Evolutionary conservation across 2,329 filamentous ascomycete species (phyloP).

Genomic region (Aspergillus sp.): DNA sequence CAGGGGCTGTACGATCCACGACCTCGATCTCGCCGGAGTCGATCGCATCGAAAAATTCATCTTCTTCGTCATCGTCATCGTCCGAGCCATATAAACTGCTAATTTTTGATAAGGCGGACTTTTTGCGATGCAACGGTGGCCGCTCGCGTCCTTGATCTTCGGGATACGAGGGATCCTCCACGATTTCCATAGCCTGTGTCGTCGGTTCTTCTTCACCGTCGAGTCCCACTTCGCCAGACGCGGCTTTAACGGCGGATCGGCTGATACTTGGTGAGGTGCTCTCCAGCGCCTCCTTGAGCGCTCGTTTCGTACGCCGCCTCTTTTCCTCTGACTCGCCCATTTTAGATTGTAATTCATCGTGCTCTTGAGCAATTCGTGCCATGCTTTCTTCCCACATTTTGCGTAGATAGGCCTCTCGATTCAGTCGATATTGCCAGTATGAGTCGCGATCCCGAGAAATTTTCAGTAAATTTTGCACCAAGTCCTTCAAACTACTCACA

Average conservation of each 20-base stretch:
- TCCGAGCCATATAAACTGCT: conserved; percentile 72
- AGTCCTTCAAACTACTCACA: conserved; percentile 78
- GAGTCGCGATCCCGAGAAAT: conserved; percentile 93
- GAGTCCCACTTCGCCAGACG: conserved; percentile 30
- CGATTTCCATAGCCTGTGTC: conserved; percentile 15
- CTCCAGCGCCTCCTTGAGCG: conserved; percentile 81
- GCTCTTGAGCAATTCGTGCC: conserved; percentile 92
- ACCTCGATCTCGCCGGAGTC: conserved; percentile 84
- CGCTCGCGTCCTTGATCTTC: conserved; percentile 9
- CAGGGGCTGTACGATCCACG: conserved; percentile 59
- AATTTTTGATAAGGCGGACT: conserved; percentile 67
- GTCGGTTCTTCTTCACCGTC: conserved; percentile 38
- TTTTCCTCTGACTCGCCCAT: conserved; percentile 90
- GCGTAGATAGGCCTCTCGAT: conserved; percentile 86
- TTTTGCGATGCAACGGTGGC: conserved; percentile 55
- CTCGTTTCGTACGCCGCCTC: conserved; percentile 83
- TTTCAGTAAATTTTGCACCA: conserved; percentile 82
- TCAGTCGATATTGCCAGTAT: conserved; percentile 94
- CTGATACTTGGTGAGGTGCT: conserved; percentile 44
- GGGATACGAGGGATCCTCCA: conserved; percentile 10
- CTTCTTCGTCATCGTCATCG: conserved; percentile 68
- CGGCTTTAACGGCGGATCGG: conserved; percentile 33
- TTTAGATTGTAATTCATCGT: conserved; percentile 83
- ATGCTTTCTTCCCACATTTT: conserved; percentile 99
- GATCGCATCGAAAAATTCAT: conserved; percentile 97